These are phyloP conservation scores for Pseudocercospora crystallina DNA, from an alignment of 2,329 filamentous ascomycete species.

Conservation along the genomic window DNA sequence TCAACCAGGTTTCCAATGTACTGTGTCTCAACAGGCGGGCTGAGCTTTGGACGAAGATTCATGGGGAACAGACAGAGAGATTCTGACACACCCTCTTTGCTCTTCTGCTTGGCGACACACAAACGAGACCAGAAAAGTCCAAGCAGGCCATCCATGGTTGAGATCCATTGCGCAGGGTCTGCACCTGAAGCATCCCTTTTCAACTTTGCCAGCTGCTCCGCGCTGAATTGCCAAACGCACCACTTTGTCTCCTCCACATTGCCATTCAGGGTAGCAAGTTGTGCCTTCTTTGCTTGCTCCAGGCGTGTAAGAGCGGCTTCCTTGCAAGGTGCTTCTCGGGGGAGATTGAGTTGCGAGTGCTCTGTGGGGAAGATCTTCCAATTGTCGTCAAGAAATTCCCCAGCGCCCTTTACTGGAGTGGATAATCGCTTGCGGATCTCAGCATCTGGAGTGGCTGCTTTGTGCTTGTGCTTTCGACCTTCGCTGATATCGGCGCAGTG, in stretches of 20 bases:
- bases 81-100: constrained; percentile 4
- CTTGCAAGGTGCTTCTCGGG: constrained; percentile 2
- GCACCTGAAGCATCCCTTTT: constrained; percentile 14
- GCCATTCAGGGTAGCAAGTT: constrained; percentile 1
- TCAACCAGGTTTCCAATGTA: constrained; percentile 21
- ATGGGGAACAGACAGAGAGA: constrained; percentile 18
- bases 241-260: constrained; percentile 9
- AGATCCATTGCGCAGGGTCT: constrained; percentile 18
- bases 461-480: constrained; percentile 8
- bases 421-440: constrained; percentile 15
- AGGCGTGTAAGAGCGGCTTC: constrained; percentile 7
- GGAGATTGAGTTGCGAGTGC: constrained; percentile 14
- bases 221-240: constrained; percentile 18
- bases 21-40: constrained; percentile 11
- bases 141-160: constrained; percentile 21
- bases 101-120: constrained; percentile 9
- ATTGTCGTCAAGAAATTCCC: constrained; percentile 4
- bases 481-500: constrained; percentile 18
- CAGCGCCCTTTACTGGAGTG: constrained; percentile 1
- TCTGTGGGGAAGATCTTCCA: constrained; percentile 17
- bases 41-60: constrained; percentile 16
- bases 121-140: constrained; percentile 23
- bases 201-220: constrained; percentile 15
- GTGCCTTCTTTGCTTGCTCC: constrained; percentile 10
- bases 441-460: not conserved